Percentiles rank a stretch among this genome's conserved stretches.
Conservation (phyloP, 2,329 filamentous ascomycete genomes). For the Trichophyton simii region DNA sequence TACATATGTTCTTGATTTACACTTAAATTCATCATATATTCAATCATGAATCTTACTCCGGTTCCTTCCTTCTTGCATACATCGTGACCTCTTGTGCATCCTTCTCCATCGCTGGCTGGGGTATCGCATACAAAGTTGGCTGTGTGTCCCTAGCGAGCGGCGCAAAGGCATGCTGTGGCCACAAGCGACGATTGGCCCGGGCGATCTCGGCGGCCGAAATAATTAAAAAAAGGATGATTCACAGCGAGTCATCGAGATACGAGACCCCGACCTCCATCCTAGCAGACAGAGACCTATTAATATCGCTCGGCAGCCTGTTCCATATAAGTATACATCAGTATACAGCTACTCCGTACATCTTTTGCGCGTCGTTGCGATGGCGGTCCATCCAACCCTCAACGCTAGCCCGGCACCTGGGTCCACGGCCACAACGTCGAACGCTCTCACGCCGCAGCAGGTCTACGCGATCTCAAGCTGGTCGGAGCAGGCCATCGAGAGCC, state of each 20-base stretch:
- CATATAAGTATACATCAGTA: too few relatives aligned
- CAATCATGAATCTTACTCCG: not conserved
- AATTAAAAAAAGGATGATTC: not conserved
- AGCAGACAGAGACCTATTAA: not conserved
- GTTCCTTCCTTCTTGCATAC: too few relatives aligned
- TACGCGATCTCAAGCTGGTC: slow-evolving; percentile 59
- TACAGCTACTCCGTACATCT: too few relatives aligned
- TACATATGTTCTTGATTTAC: not conserved
- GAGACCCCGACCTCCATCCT: not conserved
- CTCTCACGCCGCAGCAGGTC: slow-evolving; percentile 28
- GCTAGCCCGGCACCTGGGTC: not conserved
- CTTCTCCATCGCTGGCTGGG: not conserved
- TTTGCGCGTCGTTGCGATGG: slow-evolving; percentile 22
- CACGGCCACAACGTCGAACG: slow-evolving; percentile 13
- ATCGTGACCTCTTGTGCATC: too few relatives aligned
- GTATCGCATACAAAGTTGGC: not conserved
- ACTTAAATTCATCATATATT: not conserved
- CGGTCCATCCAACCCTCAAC: slow-evolving; percentile 30
- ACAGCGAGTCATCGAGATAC: not conserved
- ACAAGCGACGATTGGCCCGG: not conserved
- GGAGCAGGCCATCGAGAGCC: slow-evolving; percentile 30
- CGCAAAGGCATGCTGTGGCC: not conserved
- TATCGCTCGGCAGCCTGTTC: not conserved
- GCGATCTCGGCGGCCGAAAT: not conserved
- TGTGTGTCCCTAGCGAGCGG: not conserved